phyloP scores from a whole-genome alignment of 2,329 filamentous ascomycete species.

The Teratosphaeria gauchensis region DNA sequence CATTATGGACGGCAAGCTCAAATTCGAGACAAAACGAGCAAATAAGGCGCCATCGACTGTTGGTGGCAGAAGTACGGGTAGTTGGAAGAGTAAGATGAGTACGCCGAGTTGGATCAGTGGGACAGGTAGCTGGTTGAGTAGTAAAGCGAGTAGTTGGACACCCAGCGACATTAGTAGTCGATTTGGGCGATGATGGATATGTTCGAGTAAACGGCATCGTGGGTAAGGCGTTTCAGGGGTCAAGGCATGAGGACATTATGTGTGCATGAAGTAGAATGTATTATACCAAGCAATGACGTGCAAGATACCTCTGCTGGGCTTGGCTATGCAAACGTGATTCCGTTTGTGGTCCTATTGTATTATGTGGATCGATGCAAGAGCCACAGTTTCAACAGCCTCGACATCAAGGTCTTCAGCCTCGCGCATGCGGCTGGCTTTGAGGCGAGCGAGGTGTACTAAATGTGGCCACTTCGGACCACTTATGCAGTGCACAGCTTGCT shows the following conservation, averaged over 20 bases:
- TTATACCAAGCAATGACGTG: not conserved
- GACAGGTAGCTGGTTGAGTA: slow-evolving; percentile 27
- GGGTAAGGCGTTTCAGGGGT: not conserved
- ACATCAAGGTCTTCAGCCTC: too few species aligned
- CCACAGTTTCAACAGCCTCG: too few species aligned
- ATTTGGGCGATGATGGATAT: slow-evolving; percentile 7
- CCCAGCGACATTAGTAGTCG: slow-evolving; percentile 23
- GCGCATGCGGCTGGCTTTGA: too few species aligned
- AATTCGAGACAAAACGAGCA: slow-evolving; percentile 30
- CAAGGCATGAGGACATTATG: not conserved
- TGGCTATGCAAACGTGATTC: too few species aligned
- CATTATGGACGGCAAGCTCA: slow-evolving; percentile 76
- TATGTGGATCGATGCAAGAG: too few species aligned
- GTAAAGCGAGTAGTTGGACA: slow-evolving; percentile 26
- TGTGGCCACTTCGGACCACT: too few species aligned
- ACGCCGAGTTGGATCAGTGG: slow-evolving; percentile 26
- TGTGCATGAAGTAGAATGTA: not conserved
- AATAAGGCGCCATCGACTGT: slow-evolving; percentile 15
- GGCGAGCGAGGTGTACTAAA: too few species aligned
- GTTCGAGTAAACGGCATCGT: not conserved
- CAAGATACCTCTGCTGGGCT: too few species aligned
- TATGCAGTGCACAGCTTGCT: too few species aligned
- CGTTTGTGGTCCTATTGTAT: too few species aligned
- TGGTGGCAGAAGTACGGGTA: slow-evolving; percentile 23
- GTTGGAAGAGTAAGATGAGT: slow-evolving; percentile 29